These are phyloP conservation scores for Catunica adiposa DNA, from an alignment of 2,329 filamentous ascomycete genomes.

Conservation along the genomic window DNA sequence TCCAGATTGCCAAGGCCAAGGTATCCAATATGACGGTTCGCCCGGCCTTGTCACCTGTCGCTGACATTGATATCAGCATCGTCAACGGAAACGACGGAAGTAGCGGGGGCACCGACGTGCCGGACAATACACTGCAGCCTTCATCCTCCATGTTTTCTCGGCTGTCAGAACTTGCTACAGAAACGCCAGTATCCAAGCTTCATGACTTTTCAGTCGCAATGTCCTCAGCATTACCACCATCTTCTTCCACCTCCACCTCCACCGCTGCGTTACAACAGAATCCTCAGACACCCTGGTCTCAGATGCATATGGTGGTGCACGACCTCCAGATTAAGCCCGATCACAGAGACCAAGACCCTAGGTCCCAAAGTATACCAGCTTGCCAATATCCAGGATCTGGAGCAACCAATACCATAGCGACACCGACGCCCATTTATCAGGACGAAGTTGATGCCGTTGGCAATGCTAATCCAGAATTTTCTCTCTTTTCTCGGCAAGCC, in stretches of 20 bases:
- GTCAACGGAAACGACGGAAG: background rate
- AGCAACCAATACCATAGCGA: background rate
- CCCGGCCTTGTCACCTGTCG: background rate
- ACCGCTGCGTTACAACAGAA: no score
- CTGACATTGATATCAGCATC: background rate
- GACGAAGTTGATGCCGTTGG: background rate
- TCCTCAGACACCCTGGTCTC: background rate
- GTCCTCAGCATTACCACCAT: no score
- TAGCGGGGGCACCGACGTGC: background rate
- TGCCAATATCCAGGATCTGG: background rate
- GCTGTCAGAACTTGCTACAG: background rate
- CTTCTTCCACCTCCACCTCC: no score
- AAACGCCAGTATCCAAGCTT: background rate
- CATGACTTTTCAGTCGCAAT: background rate
- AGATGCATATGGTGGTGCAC: background rate
- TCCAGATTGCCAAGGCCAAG: background rate
- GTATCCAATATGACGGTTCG: background rate
- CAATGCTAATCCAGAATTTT: background rate
- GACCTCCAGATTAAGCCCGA: background rate
- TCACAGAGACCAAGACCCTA: background rate
- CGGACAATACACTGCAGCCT: background rate
- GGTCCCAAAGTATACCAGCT: no score
- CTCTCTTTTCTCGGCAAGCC: background rate
- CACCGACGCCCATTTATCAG: background rate
- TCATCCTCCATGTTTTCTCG: no score